A percentile compares a stretch with the other conserved stretches of the same genome.
These are phyloP conservation scores for Silene conica DNA, from an alignment of 148 eudicot genomes.

Conservation along the genomic window DNA sequence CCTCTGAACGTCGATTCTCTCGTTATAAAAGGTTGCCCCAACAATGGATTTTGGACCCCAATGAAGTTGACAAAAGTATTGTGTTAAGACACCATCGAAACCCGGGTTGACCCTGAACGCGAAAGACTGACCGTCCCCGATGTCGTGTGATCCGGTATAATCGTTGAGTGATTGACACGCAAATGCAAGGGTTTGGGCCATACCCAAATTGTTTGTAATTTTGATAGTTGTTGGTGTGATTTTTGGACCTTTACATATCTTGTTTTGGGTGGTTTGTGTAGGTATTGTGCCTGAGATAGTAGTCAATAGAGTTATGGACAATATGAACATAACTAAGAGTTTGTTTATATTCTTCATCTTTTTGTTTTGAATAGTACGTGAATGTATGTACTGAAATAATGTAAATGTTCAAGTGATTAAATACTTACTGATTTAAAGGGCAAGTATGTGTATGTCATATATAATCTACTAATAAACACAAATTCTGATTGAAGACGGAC, in stretches of 20 bases:
- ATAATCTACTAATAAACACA: too few species aligned
- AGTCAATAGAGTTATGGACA: neutral
- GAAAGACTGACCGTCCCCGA: neutral
- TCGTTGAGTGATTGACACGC: neutral
- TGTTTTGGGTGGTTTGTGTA: neutral
- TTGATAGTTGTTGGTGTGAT: neutral
- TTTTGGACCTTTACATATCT: neutral
- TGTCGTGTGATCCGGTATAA: neutral
- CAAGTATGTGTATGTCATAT: too few species aligned
- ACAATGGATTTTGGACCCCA: neutral
- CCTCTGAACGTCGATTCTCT: neutral
- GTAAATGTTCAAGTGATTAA: too few species aligned
- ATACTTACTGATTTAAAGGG: too few species aligned
- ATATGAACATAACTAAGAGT: neutral
- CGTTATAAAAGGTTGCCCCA: neutral
- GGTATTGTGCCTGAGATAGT: too few species aligned
- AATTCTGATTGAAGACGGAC: too few species aligned
- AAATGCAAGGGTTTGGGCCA: neutral
- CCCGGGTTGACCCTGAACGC: neutral
- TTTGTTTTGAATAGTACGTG: too few species aligned
- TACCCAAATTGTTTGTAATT: neutral
- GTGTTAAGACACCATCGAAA: neutral
- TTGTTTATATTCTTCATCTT: neutral
- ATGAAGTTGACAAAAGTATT: neutral
- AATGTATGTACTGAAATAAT: too few species aligned